Conservation (phyloP, 2,329 filamentous ascomycete genomes). For the Lasiodiplodia sp. region DNA sequence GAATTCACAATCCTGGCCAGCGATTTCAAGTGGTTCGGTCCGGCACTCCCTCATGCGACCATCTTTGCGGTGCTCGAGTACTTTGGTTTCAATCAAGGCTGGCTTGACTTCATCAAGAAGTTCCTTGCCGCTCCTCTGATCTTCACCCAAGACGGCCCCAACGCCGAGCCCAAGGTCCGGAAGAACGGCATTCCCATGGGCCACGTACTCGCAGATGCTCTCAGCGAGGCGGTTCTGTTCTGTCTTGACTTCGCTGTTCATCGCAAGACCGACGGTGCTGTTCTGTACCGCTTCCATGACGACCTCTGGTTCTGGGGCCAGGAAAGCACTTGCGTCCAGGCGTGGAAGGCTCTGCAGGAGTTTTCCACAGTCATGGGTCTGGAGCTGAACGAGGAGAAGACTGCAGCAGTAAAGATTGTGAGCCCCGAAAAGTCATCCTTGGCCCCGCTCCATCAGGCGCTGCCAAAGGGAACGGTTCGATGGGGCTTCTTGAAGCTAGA, state of each 20-base stretch:
- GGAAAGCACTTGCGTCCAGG: slow-evolving; percentile 60
- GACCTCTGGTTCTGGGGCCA: slow-evolving; percentile 73
- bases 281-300: slow-evolving; percentile 69
- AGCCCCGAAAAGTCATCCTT: slow-evolving; percentile 35
- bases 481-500: slow-evolving; percentile 69
- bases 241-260: slow-evolving; percentile 72
- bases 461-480: slow-evolving; percentile 62
- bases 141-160: slow-evolving; percentile 62
- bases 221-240: slow-evolving; percentile 69
- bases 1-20: slow-evolving; percentile 63
- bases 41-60: slow-evolving; percentile 39
- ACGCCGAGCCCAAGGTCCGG: slow-evolving; percentile 54
- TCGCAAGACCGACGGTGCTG: slow-evolving; percentile 59
- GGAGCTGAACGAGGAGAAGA: slow-evolving; percentile 65
- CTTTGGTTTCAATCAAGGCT: slow-evolving; percentile 38
- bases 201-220: slow-evolving; percentile 65
- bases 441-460: slow-evolving; percentile 37
- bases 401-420: slow-evolving; percentile 58
- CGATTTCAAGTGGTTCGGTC: slow-evolving; percentile 56
- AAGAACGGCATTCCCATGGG: slow-evolving; percentile 67
- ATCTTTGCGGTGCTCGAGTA: slow-evolving; percentile 40
- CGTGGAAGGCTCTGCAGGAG: slow-evolving; percentile 65
- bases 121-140: slow-evolving; percentile 64
- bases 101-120: slow-evolving; percentile 41
- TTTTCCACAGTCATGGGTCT: slow-evolving; percentile 66